These are phyloP conservation scores for Teratosphaeria viscida DNA, from an alignment of 2,329 filamentous ascomycete genomes.

Conservation along the genomic window DNA sequence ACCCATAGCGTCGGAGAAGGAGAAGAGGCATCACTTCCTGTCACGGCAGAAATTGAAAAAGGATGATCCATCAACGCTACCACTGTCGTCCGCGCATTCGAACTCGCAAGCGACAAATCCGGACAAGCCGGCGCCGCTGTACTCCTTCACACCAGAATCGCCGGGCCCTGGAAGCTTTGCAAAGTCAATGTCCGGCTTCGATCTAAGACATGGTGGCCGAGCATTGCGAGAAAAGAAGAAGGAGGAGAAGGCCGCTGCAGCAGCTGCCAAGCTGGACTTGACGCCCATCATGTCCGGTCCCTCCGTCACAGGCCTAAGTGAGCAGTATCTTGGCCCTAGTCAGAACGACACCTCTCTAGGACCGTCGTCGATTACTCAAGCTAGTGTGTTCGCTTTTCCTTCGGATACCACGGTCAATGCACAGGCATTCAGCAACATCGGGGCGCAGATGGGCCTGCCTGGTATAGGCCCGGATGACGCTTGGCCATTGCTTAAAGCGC, in stretches of 20 bases:
- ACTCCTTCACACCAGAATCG: conserved; percentile 69
- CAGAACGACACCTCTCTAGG: conserved; percentile 16
- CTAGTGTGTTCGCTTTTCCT: conserved; percentile 23
- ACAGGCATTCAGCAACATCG: conserved; percentile 34
- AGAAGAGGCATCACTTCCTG: conserved; percentile 69
- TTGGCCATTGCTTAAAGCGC: conserved; percentile 69
- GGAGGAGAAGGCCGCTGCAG: conserved; percentile 38
- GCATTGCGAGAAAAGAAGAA: conserved; percentile 65
- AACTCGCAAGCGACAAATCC: conserved; percentile 69
- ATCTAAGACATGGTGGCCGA: conserved; percentile 66
- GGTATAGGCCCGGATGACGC: conserved; percentile 57
- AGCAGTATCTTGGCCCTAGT: conserved; percentile 18
- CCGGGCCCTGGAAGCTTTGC: conserved; percentile 62
- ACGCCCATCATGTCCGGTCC: conserved; percentile 22
- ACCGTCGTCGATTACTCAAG: conserved; percentile 17
- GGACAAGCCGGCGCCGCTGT: conserved; percentile 62
- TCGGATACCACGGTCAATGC: conserved; percentile 23
- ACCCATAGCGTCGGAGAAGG: conserved; percentile 47
- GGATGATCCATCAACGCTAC: conserved; percentile 55
- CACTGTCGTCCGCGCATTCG: conserved; percentile 64
- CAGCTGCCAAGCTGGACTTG: conserved; percentile 21
- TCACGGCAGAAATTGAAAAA: conserved; percentile 60
- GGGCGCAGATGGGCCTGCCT: conserved; percentile 37
- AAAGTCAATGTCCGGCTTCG: conserved; percentile 72
- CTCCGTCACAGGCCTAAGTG: conserved; percentile 14